A percentile compares a stretch with the other conserved stretches of the same genome.
These are phyloP conservation scores for Triticum turgidum DNA, from an alignment of 176 grass and related monocot genomes.

Conservation along the genomic window DNA sequence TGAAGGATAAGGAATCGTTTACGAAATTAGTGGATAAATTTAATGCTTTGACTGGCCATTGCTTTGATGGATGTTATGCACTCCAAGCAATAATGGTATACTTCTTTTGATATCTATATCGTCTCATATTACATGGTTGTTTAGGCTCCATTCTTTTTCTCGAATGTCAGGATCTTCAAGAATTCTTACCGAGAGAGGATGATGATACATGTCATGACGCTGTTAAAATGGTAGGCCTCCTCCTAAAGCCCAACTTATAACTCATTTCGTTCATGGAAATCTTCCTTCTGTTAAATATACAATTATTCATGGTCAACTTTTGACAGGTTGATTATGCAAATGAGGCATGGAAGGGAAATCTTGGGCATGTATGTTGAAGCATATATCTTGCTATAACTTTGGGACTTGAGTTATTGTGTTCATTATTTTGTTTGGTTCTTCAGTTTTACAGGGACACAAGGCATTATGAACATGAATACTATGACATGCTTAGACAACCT, in stretches of 20 bases:
- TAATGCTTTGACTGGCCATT: not conserved
- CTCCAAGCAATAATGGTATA: conserved; percentile 29
- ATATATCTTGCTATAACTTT: not conserved
- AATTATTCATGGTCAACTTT: not conserved
- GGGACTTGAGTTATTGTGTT: not conserved
- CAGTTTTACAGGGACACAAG: not conserved
- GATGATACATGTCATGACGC: not conserved
- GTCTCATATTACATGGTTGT: not conserved
- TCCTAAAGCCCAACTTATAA: not conserved
- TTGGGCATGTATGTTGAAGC: not conserved
- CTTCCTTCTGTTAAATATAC: not conserved
- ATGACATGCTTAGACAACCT: not conserved
- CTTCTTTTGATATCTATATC: not conserved
- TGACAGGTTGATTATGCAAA: conserved; percentile 2
- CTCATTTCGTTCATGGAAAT: too few relatives aligned
- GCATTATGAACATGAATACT: not conserved
- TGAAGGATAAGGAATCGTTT: conserved; percentile 2
- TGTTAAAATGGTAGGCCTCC: not conserved
- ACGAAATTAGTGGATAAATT: not conserved
- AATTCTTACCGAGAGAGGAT: not conserved
- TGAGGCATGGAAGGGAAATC: not conserved
- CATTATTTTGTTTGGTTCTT: not conserved
- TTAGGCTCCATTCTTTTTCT: too few relatives aligned
- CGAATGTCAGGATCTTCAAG: not conserved
- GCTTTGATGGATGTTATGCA: not conserved